Percentiles rank a stretch among this genome's conserved stretches.
Evolutionary conservation across 1,284 basidiomycete genomes (phyloP).

Genomic region (Cutaneotrichosporon sp.): DNA sequence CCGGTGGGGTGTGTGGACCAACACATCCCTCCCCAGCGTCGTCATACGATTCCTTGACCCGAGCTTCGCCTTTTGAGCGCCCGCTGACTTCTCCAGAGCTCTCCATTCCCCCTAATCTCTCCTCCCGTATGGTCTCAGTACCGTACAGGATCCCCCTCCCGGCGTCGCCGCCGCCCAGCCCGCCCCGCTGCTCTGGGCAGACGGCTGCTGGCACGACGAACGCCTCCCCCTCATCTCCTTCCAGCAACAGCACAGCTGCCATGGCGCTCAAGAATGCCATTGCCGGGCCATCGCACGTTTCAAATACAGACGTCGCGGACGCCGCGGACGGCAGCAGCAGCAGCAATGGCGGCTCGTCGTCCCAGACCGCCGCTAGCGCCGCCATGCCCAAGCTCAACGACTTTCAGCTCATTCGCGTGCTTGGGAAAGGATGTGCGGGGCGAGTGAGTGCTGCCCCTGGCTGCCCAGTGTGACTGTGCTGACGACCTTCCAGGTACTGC

Average conservation of each 20-base stretch:
- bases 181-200: conserved; percentile 14
- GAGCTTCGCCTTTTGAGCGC: background rate
- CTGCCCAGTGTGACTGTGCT: background rate
- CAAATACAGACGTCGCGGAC: conserved; percentile 16
- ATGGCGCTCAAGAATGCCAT: background rate
- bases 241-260: conserved; percentile 1
- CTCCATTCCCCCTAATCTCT: background rate
- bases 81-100: background rate
- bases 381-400: conserved; percentile 64
- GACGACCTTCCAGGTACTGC: conserved; percentile 61
- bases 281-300: conserved; percentile 7
- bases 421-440: conserved; percentile 95
- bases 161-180: conserved; percentile 24
- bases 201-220: conserved; percentile 1
- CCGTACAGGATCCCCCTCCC: conserved; percentile 21
- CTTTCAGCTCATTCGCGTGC: conserved; percentile 93
- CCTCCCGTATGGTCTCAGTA: conserved; percentile 19
- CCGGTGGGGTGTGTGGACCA: background rate
- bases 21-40: background rate
- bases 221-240: background rate
- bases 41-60: background rate
- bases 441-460: conserved; percentile 58
- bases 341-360: conserved; percentile 1
- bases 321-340: conserved; percentile 15
- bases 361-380: background rate